Conservation (phyloP, 2,329 filamentous ascomycete genomes). For the Beauveria brongniartii region DNA sequence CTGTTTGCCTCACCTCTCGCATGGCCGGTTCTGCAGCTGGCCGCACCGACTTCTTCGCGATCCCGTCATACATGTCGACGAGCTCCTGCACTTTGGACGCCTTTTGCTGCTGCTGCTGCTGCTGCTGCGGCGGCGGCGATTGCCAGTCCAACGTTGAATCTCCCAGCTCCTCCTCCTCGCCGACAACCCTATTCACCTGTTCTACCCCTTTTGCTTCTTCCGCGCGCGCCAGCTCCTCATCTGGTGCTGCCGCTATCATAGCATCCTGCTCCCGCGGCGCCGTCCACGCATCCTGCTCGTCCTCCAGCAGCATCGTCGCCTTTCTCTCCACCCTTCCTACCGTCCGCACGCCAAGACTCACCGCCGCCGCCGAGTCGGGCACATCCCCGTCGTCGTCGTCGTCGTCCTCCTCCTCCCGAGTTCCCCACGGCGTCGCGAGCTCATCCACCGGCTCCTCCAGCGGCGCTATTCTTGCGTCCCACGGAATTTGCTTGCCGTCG, state of each 20-base stretch:
- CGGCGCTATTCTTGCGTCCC: neutral
- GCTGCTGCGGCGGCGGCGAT: constrained; percentile 7
- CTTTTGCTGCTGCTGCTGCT: constrained; percentile 15
- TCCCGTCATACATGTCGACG: constrained; percentile 42
- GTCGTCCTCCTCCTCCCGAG: neutral
- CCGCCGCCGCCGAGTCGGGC: constrained; percentile 24
- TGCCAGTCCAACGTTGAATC: too few relatives aligned
- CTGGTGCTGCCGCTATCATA: neutral
- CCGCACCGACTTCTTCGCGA: constrained; percentile 21
- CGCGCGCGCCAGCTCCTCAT: neutral
- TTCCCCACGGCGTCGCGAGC: neutral
- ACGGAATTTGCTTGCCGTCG: constrained; percentile 15
- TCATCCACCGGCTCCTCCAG: neutral
- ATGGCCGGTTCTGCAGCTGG: neutral
- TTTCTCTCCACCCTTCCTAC: neutral
- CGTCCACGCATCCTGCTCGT: constrained; percentile 1
- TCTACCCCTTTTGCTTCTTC: neutral
- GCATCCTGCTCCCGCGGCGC: neutral
- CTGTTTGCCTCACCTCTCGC: neutral
- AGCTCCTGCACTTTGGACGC: constrained; percentile 42
- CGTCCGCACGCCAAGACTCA: constrained; percentile 19
- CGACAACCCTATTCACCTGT: too few relatives aligned
- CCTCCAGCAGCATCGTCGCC: neutral
- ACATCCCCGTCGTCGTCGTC: too few relatives aligned
- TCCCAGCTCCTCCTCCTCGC: too few relatives aligned